Evolutionary conservation across 2,329 filamentous ascomycete species (phyloP), one percentile per base, ranked within the genome.

Genomic region (Fusarium luffae): DNA sequence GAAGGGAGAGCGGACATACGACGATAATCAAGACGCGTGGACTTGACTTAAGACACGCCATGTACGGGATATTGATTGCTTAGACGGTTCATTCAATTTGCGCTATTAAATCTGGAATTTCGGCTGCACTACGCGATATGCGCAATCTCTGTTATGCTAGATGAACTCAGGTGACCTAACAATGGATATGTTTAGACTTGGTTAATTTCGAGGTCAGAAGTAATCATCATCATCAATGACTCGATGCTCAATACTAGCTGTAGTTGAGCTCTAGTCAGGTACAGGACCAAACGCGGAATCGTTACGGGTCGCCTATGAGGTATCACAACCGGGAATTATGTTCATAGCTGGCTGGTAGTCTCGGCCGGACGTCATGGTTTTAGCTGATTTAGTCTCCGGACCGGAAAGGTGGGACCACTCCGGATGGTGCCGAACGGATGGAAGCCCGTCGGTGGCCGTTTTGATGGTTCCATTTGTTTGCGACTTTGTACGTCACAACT

Each of bases 51-150:
- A 42, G 47, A 30, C 59, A 61, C 54, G 59, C 60, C 25, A 44
- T 72, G 73, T 73, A 73, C 46, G 54, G 67, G 63, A 70, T 70
- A 54, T 69, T 66, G 59, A 74, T 66, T 70, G 59, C 25, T 67
- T 75, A 75, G 69, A 75, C 51, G 61, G 67, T 54, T 57, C 43
- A 59, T 63, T 41, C 34, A 63, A 40, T 46, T 60, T 69, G 43
- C 62, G 61, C 44, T 51, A 51, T 65, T 49, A 23, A 49, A 50
- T 25, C 48, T 27, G 19, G 19, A 16, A 41, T 30, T 32, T 21
- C 14, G n/a, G 3, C 23, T 47, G 5, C 21, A 18, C 30, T 40
- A 25, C 19, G 27, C 19, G 18, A 47, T 13, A 27, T 25, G 6
- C 18, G 28, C n/a, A n/a, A 57, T 32, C 21, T 27, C 25, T 13